Evolutionary conservation across 2,329 filamentous ascomycete species (phyloP).

Genomic region (Colletotrichum sp.): DNA sequence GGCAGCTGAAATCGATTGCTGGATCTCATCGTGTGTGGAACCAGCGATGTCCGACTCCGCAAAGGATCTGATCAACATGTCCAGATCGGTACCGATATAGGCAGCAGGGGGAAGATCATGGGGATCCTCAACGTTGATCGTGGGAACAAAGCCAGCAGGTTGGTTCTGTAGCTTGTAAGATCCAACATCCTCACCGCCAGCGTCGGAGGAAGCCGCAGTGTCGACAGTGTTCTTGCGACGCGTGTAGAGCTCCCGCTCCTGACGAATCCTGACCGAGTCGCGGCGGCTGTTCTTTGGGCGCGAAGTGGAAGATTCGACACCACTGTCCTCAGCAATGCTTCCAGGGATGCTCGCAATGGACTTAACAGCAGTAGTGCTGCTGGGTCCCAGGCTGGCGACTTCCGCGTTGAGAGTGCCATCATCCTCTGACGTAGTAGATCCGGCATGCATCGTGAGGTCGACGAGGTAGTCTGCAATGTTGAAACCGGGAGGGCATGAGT

Average conservation of each 20-base stretch:
- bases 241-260: conserved; percentile 90
- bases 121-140: conserved; percentile 72
- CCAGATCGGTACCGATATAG: conserved; percentile 75
- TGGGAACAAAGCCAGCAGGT: conserved; percentile 47
- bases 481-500: conserved; percentile 93
- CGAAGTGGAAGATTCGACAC: conserved; percentile 63
- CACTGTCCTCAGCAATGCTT: conserved; percentile 70
- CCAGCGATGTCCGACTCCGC: conserved; percentile 77
- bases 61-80: conserved; percentile 80
- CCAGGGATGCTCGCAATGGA: conserved; percentile 87
- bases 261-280: conserved; percentile 82
- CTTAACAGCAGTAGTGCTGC: conserved; percentile 87
- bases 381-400: conserved; percentile 75
- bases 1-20: conserved; percentile 68
- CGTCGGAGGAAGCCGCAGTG: conserved; percentile 68
- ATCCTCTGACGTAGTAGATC: conserved; percentile 64
- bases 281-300: conserved; percentile 74
- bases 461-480: conserved; percentile 99
- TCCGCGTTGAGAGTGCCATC: conserved; percentile 61
- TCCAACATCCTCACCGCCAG: conserved; percentile 54
- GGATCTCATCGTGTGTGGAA: conserved; percentile 79
- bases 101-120: conserved; percentile 67
- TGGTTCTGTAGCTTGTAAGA: conserved; percentile 58
- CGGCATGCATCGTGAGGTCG: conserved; percentile 96
- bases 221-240: conserved; percentile 72